A percentile compares a stretch with the other conserved stretches of the same genome.
Conservation (phyloP, 2,329 filamentous ascomycete genomes). For the Sarocladium kiliense region DNA sequence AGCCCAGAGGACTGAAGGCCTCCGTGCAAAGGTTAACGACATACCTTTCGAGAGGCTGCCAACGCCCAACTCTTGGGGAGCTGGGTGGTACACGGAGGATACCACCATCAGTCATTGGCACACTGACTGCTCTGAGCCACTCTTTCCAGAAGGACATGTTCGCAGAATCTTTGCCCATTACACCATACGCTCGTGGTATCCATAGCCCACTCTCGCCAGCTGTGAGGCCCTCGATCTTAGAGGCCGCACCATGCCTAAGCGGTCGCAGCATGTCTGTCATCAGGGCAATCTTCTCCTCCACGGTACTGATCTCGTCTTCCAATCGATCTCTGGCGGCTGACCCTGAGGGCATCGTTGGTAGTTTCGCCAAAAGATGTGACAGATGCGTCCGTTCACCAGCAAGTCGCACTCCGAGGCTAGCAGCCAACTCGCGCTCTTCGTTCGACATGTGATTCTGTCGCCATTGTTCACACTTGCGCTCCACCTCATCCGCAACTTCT, state of each 20-base stretch:
- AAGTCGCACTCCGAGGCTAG: conserved; percentile 82
- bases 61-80: conserved; percentile 85
- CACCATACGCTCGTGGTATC: conserved; percentile 89
- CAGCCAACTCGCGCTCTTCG: conserved; percentile 85
- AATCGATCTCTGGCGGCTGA: conserved; percentile 75
- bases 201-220: conserved; percentile 94
- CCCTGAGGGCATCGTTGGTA: conserved; percentile 76
- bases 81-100: conserved; percentile 79
- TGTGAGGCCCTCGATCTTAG: conserved; percentile 94
- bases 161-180: conserved; percentile 77
- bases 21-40: conserved; percentile 96
- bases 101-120: conserved; percentile 88
- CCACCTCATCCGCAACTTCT: conserved; percentile 76
- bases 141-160: conserved; percentile 97
- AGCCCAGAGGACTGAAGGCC: conserved; percentile 84
- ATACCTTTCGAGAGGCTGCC: conserved; percentile 95
- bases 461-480: conserved; percentile 78
- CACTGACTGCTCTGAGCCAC: conserved; percentile 89
- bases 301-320: conserved; percentile 90
- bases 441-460: conserved; percentile 83
- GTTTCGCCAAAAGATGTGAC: conserved; percentile 77
- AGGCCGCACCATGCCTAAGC: conserved; percentile 86
- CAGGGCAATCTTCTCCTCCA: conserved; percentile 93
- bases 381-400: conserved; percentile 84
- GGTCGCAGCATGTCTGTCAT: conserved; percentile 96